Base-by-base conservation (phyloP, 2,329 filamentous ascomycete species). In the Calonectria hongkongensis region DNA sequence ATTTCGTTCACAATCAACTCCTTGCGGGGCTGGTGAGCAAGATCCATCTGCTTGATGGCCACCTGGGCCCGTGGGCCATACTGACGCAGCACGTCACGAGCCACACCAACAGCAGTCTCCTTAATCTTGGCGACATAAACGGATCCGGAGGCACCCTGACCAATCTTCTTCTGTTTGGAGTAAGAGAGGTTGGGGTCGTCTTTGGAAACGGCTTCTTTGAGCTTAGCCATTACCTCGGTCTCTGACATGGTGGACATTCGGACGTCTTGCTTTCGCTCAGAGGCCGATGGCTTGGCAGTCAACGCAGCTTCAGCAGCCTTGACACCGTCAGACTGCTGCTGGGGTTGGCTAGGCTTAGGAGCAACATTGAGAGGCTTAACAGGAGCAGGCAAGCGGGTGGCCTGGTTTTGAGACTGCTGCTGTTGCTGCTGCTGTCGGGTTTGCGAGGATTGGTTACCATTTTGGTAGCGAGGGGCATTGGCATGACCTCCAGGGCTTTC, bases 121-220 rank as follows among this genome's bases (percentile, higher is more conserved):
- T 97, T 97, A 75, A 99, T 94, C 82, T 97, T 97, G 75, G 97
- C 97, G 74, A 99, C 96, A 81, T 99, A 99, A 60, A 99, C 97
- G 27, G 96, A 98, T 71, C 97, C 97, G 74, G 97, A 99, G 69
- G 97, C 97, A 85, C 97, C 97, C 84, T 99, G 97, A 25, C 97
- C 97, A 84, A 99, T 98, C 90, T 99, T 99, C 90, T 98, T 98
- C 86, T 98, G 97, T 88, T 99, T 99, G 81, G 96, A 96, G 87
- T 99, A 99, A 28, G 96, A 98, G 77, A 98, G 88, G 80, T 97
- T 94, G 66, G 97, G 97, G 82, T 98, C 96, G 73, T 98, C 95
- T 84, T 98, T 97, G 74, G 96, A 98, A 1, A 99, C 97, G 9
- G 97, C 96, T 77, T 98, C 95, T 82, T 96, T 94, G 67, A 99